phyloP scores from a whole-genome alignment of 768 basidiomycete genomes.

The Cystobasidium onofrii region DNA sequence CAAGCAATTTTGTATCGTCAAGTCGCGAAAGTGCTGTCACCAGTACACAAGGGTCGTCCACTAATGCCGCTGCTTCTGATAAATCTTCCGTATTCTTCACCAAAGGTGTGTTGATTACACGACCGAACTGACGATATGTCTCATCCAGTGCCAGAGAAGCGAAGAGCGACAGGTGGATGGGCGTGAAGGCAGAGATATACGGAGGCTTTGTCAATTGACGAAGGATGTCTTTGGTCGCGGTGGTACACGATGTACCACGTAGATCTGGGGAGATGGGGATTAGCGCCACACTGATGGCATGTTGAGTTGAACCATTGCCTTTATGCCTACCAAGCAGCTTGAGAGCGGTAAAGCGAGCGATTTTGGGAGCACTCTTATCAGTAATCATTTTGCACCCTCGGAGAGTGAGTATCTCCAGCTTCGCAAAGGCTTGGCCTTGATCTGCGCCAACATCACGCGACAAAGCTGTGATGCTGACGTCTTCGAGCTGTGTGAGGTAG shows the following conservation, averaged over 20 bases:
- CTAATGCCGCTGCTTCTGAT: neutral
- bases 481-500: neutral
- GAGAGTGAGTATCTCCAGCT: conserved; percentile 15
- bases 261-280: neutral
- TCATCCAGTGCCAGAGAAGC: neutral
- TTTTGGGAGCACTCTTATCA: neutral
- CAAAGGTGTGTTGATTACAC: neutral
- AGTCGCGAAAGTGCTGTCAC: conserved; percentile 9
- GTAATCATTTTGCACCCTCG: conserved; percentile 7
- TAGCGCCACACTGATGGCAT: too few relatives aligned
- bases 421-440: neutral
- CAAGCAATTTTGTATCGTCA: neutral
- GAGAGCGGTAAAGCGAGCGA: neutral
- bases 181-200: conserved; percentile 15
- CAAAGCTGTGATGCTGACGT: conserved; percentile 1
- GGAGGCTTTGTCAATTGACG: conserved; percentile 6
- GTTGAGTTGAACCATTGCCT: too few relatives aligned
- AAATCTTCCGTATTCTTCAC: neutral
- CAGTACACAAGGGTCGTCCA: neutral
- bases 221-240: neutral
- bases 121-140: neutral
- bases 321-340: conserved; percentile 2
- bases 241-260: conserved; percentile 10
- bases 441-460: conserved; percentile 10
- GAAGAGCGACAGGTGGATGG: neutral